Evolutionary conservation across 352 stramenopile genomes (phyloP), one percentile per base, ranked within the genome.

Genomic region (Phytophthora pini): DNA sequence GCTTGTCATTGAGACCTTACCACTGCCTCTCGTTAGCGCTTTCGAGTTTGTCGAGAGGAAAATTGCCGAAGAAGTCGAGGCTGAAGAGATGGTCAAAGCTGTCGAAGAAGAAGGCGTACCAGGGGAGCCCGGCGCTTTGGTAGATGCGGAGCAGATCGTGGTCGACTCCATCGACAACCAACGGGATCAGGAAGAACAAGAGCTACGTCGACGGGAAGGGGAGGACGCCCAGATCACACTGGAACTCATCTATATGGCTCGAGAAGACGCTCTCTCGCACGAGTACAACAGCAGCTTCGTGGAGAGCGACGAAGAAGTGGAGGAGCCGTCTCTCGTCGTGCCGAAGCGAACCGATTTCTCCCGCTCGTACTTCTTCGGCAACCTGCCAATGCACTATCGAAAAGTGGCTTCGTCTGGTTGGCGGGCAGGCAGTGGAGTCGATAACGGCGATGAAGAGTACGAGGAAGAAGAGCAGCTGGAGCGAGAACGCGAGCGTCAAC

Each of bases 381-480:
- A 84, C 45, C 72, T 92, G 4, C 81, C 81, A 4, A 47, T 57
- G 15, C 66, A 71, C 11, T 83, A 84, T 38, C 76, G 68, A 40
- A 65, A 86, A 32, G 66, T 81, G 43, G 73, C 76, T 31, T 58
- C 76, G 5, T 79, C 69, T 43, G 71, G 75, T 1, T 93, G 82
- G 84, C 36, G 65, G 26, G 68, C 72, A 41, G 82, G 84, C 32
- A 90, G 80, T 61, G 84, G 82, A 1, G 55, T 90, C 7, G 74
- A 93, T 22, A 93, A 93, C 22, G 82, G 82, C 5, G 84, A 93
- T 27, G 84, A 93, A 71, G 84, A 91, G 51, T 64, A 79, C 15
- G 84, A 93, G 52, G 82, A 91, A 60, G 77, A 89, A 64, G 82
- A 93, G 52, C 67, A 72, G 2, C 49, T 91, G 1, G 80, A 87